A percentile compares a stretch with the other conserved stretches of the same genome.
Conservation (phyloP, 2,329 filamentous ascomycete species). For the Paecilomyces sp. region DNA sequence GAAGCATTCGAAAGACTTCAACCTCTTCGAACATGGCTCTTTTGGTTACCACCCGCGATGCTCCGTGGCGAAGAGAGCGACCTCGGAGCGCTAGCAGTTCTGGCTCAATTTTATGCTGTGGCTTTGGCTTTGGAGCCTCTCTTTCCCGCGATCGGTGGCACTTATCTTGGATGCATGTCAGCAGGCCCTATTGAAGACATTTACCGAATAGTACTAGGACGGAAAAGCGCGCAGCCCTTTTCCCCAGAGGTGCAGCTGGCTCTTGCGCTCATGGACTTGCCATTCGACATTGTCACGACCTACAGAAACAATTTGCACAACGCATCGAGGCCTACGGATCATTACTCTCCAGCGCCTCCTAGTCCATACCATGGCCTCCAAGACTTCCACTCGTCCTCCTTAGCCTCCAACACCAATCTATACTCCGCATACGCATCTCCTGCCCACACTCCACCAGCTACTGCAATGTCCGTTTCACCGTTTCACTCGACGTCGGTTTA, state of each 20-base stretch:
- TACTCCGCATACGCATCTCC: slow-evolving; percentile 35
- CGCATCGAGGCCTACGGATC: slow-evolving; percentile 33
- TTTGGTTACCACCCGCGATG: slow-evolving; percentile 86
- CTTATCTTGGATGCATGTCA: slow-evolving; percentile 77
- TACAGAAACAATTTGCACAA: slow-evolving; percentile 66
- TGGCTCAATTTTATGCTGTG: slow-evolving; percentile 87
- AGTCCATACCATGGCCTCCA: slow-evolving; percentile 28
- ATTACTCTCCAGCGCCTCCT: slow-evolving; percentile 28
- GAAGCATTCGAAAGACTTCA: slow-evolving; percentile 88
- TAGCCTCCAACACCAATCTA: slow-evolving; percentile 29
- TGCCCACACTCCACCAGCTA: slow-evolving; percentile 31
- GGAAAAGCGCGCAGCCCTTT: slow-evolving; percentile 54
- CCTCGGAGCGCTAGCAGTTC: slow-evolving; percentile 69
- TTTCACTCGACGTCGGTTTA: slow-evolving; percentile 26
- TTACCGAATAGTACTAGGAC: slow-evolving; percentile 62
- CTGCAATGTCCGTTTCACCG: slow-evolving; percentile 29
- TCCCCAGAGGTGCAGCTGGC: slow-evolving; percentile 56
- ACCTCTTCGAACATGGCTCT: slow-evolving; percentile 82
- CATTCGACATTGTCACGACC: slow-evolving; percentile 60
- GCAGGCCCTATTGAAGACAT: slow-evolving; percentile 82
- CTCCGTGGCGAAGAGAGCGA: slow-evolving; percentile 71
- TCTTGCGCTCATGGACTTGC: slow-evolving; percentile 63
- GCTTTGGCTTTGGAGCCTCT: slow-evolving; percentile 82
- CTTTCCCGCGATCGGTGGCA: slow-evolving; percentile 83
- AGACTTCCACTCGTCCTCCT: slow-evolving; percentile 25